phyloP scores from a whole-genome alignment of 2,329 filamentous ascomycete genomes.

The Aspergillus pseudoglaucus region DNA sequence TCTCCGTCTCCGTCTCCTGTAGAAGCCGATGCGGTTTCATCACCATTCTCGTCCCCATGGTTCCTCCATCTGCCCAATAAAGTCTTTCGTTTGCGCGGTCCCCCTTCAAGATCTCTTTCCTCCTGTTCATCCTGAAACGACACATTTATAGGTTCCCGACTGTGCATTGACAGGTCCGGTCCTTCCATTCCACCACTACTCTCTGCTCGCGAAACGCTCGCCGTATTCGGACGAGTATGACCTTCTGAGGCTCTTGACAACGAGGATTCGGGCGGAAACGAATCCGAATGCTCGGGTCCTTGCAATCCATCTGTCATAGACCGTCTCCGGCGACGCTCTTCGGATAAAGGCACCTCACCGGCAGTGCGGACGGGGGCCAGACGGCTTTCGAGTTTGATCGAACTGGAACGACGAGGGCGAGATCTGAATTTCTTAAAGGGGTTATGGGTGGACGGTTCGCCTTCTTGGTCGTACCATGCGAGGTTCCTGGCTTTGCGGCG shows the following conservation, averaged over 20 bases:
- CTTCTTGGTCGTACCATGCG: constrained; percentile 38
- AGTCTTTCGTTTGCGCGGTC: constrained; percentile 22
- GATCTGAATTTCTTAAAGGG: constrained; percentile 36
- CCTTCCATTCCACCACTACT: constrained; percentile 10
- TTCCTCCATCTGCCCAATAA: constrained; percentile 14
- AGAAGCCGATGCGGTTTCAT: neutral
- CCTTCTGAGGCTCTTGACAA: constrained; percentile 9
- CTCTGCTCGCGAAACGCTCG: constrained; percentile 2
- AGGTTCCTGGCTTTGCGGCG: constrained; percentile 31
- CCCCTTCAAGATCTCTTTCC: constrained; percentile 6
- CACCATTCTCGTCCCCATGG: constrained; percentile 7
- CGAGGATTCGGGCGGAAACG: constrained; percentile 19
- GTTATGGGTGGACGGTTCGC: constrained; percentile 30
- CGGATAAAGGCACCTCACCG: constrained; percentile 16
- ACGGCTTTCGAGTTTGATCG: constrained; percentile 27
- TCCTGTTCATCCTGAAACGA: constrained; percentile 9
- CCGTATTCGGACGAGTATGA: constrained; percentile 5
- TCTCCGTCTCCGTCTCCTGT: neutral
- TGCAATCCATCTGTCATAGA: constrained; percentile 20
- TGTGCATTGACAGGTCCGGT: constrained; percentile 20
- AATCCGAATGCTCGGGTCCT: constrained; percentile 19
- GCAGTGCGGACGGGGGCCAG: constrained; percentile 15
- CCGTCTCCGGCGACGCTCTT: constrained; percentile 16
- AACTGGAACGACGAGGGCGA: constrained; percentile 19
- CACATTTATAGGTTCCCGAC: constrained; percentile 27